Percentiles rank a stretch among this genome's conserved stretches.
Evolutionary conservation across 202 grass and related monocot genomes (phyloP).

Genomic region (Carex sylvatica): DNA sequence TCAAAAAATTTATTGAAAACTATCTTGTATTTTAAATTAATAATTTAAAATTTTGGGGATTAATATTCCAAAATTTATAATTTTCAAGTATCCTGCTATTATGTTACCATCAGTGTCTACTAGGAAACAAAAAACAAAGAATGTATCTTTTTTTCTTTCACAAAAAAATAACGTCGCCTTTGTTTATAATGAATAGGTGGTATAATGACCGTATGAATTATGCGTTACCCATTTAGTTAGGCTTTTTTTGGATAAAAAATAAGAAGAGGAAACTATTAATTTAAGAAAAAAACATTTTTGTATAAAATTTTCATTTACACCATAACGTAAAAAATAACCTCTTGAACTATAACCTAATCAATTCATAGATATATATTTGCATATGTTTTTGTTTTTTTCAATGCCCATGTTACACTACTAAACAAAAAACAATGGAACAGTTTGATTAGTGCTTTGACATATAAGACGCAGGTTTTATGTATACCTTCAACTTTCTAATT

Average conservation of each 20-base stretch:
- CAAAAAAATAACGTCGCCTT: not conserved
- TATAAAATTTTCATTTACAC: not conserved
- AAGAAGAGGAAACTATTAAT: not conserved
- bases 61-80: not conserved
- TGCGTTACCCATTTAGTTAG: not conserved
- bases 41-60: too few species aligned
- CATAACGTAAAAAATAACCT: not conserved
- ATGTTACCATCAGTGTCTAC: not conserved
- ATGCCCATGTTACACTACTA: not conserved
- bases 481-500: not conserved
- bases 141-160: too few species aligned
- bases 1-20: too few species aligned
- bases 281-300: not conserved
- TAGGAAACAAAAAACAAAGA: not conserved
- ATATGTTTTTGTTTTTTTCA: not conserved
- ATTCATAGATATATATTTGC: not conserved
- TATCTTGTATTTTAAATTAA: too few species aligned
- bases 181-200: not conserved
- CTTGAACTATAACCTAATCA: not conserved
- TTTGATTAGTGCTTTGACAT: not conserved
- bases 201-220: not conserved
- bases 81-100: not conserved
- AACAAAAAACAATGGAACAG: not conserved
- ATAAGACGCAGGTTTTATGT: too few species aligned
- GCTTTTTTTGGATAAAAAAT: not conserved